A percentile compares a stretch with the other conserved stretches of the same genome.
Conservation (phyloP, 306 rosid species). For the Prosopis cineraria region DNA sequence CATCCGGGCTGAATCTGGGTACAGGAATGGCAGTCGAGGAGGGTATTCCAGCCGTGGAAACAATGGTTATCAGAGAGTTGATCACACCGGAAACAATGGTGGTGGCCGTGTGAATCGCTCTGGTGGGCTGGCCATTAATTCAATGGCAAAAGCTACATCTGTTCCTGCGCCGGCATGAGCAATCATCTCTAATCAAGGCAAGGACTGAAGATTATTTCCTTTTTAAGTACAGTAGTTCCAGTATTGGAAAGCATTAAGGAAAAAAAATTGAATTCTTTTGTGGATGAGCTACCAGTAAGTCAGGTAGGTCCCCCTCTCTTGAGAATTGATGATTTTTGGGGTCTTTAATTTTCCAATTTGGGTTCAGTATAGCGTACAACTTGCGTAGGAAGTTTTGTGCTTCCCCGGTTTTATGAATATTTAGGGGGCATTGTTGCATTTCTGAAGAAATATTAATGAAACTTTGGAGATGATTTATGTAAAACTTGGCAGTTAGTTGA, state of each 20-base stretch:
- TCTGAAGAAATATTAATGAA: slow-evolving; percentile 23
- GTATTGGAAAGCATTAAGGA: slow-evolving; percentile 37
- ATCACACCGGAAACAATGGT: slow-evolving; percentile 44
- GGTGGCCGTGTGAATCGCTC: slow-evolving; percentile 60
- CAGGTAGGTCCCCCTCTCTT: slow-evolving; percentile 36
- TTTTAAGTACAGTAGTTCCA: slow-evolving; percentile 36
- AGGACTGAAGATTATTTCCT: slow-evolving; percentile 25
- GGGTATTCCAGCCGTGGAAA: slow-evolving; percentile 61
- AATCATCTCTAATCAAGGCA: slow-evolving; percentile 3
- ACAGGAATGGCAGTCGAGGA: slow-evolving; percentile 58
- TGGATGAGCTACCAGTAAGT: slow-evolving; percentile 33
- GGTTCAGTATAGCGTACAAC: slow-evolving; percentile 35
- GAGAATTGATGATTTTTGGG: slow-evolving; percentile 40
- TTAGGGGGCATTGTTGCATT: slow-evolving; percentile 23
- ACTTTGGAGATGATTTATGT: slow-evolving; percentile 33
- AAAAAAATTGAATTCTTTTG: slow-evolving; percentile 30
- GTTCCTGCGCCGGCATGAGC: slow-evolving; percentile 69
- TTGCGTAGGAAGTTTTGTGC: slow-evolving; percentile 37
- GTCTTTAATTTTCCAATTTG: slow-evolving; percentile 30
- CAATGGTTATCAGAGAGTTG: slow-evolving; percentile 64
- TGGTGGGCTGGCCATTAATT: slow-evolving; percentile 49
- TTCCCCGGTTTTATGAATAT: slow-evolving; percentile 44
- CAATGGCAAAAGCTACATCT: slow-evolving; percentile 44
- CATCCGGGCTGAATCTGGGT: slow-evolving; percentile 60
- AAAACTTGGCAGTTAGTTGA: slow-evolving; percentile 15